Evolutionary conservation across 2,329 filamentous ascomycete genomes (phyloP).

Genomic region (Passalora sequoiae): DNA sequence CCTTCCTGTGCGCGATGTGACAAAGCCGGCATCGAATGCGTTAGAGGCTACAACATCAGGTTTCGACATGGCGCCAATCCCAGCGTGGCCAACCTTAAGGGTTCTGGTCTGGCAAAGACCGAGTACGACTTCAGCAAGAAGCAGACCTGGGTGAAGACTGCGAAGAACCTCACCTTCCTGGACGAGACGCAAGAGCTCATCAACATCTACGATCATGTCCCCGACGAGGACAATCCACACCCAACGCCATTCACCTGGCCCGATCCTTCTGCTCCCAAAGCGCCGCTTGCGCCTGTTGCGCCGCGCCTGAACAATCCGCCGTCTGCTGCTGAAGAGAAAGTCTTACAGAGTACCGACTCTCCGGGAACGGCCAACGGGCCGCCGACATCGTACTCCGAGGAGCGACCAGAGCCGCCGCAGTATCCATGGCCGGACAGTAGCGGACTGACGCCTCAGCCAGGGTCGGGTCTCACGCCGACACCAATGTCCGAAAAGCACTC

Average conservation of each 20-base stretch:
- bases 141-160: conserved; percentile 31
- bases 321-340: neutral
- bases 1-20: conserved; percentile 29
- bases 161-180: conserved; percentile 29
- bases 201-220: conserved; percentile 30
- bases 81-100: conserved; percentile 25
- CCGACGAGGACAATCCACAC: conserved; percentile 19
- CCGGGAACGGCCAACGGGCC: neutral
- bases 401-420: conserved; percentile 7
- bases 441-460: neutral
- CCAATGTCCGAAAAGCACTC: conserved; percentile 3
- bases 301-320: conserved; percentile 2
- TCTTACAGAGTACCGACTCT: neutral
- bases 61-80: conserved; percentile 32
- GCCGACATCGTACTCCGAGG: neutral
- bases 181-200: conserved; percentile 33
- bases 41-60: conserved; percentile 31
- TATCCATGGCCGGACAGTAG: conserved; percentile 7
- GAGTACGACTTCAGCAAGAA: conserved; percentile 31
- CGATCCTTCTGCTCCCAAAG: conserved; percentile 5
- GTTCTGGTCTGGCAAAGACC: conserved; percentile 25
- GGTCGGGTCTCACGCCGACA: neutral
- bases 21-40: conserved; percentile 30
- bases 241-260: conserved; percentile 12
- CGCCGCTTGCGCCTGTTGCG: neutral